Evolutionary conservation across 1,284 basidiomycete species (phyloP).

Genomic region (Apiotrichum gamsii): DNA sequence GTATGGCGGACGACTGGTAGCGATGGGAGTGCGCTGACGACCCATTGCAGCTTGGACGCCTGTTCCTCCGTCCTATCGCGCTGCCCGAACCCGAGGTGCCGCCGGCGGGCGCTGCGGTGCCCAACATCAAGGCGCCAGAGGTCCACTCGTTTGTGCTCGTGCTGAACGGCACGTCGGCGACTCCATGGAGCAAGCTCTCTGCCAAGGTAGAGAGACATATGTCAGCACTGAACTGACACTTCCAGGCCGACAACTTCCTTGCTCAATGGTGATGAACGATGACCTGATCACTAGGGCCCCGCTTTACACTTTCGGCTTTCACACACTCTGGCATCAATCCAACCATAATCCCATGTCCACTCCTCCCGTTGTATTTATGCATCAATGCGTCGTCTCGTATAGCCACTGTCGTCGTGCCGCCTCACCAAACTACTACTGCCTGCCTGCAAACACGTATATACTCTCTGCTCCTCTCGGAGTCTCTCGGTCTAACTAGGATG

Average conservation of each 20-base stretch:
- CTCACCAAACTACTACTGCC: not conserved
- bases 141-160: constrained; percentile 23
- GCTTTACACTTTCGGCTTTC: not conserved
- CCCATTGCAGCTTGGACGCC: constrained; percentile 22
- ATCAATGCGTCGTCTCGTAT: constrained; percentile 4
- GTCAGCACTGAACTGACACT: constrained; percentile 7
- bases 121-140: constrained; percentile 9
- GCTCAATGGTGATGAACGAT: constrained; percentile 4
- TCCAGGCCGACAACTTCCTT: constrained; percentile 22
- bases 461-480: too few relatives aligned
- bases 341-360: too few relatives aligned
- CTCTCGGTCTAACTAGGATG: constrained; percentile 62
- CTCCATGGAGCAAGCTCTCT: constrained; percentile 24
- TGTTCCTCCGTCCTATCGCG: constrained; percentile 20
- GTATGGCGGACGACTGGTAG: not conserved
- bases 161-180: constrained; percentile 25
- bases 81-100: constrained; percentile 17
- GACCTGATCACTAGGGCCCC: too few relatives aligned
- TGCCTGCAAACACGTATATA: not conserved
- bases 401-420: not conserved
- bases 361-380: constrained; percentile 14
- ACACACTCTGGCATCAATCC: too few relatives aligned
- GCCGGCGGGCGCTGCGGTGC: constrained; percentile 8
- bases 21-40: not conserved
- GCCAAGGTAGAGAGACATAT: too few relatives aligned